A percentile compares a stretch with the other conserved stretches of the same genome.
phyloP scores from a whole-genome alignment of 768 basidiomycete genomes.

The Phylloporus scabripes region DNA sequence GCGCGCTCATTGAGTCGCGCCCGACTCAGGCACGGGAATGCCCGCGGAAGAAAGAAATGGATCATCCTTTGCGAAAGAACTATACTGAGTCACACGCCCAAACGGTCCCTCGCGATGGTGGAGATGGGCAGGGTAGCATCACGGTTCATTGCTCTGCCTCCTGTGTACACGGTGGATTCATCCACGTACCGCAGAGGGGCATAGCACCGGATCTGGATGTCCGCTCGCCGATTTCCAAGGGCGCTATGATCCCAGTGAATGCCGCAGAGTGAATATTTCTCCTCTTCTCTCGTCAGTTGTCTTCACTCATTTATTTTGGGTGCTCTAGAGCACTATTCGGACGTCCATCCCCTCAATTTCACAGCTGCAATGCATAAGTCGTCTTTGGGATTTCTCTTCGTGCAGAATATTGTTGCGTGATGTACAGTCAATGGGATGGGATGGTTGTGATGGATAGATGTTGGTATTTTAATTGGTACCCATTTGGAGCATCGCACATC shows the following conservation, averaged over 20 bases:
- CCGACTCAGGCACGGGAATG: neutral
- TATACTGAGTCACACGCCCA: constrained; percentile 21
- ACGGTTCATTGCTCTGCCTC: constrained; percentile 15
- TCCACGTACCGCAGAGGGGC: constrained; percentile 11
- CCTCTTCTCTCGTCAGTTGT: constrained; percentile 1
- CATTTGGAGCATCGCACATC: neutral
- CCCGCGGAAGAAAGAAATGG: neutral
- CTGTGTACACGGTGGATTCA: constrained; percentile 7
- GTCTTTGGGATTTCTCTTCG: neutral
- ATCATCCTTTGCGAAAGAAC: neutral
- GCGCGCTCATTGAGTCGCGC: neutral
- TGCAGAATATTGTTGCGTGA: constrained; percentile 1
- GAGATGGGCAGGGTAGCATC: constrained; percentile 9
- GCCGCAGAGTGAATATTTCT: constrained; percentile 18
- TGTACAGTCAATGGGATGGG: neutral
- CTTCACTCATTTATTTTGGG: constrained; percentile 17
- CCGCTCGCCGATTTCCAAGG: constrained; percentile 25
- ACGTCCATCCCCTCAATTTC: constrained; percentile 22
- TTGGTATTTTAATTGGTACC: neutral
- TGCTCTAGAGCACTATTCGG: constrained; percentile 21
- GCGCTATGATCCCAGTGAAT: constrained; percentile 20
- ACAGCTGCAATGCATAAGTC: constrained; percentile 3
- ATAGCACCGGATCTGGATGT: constrained; percentile 19
- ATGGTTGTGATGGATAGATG: neutral
- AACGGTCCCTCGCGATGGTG: constrained; percentile 12